Evolutionary conservation across 2,329 filamentous ascomycete species (phyloP), one percentile per base, ranked within the genome.

Genomic region (Magnaporthiopsis incrustans): DNA sequence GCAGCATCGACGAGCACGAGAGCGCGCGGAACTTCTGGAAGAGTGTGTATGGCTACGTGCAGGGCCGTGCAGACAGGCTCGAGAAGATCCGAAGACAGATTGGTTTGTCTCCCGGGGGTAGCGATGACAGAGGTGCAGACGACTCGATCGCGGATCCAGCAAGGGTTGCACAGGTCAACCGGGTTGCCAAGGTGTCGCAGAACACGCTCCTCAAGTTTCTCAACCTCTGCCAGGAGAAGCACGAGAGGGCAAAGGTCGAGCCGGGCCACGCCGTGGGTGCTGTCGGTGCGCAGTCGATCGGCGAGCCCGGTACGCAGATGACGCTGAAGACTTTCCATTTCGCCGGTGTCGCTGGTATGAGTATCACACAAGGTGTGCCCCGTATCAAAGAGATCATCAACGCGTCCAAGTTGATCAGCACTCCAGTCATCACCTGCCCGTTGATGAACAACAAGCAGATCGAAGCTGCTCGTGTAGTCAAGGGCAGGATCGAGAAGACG

Each of bases 301-400:
- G 95, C 77, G 95, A 99, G 73, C 95, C 95, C 0, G 95, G 95
- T 74, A 99, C 95, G 0, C 95, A 99, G 77, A 99, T 99, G 95
- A 99, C 95, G 1, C 79, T 99, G 68, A 98, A 98, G 79, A 98
- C 95, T 73, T 98, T 98, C 86, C 95, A 98, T 89, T 99, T 99
- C 81, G 95, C 95, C 73, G 95, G 95, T 90, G 95, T 99, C 68
- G 95, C 95, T 58, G 94, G 94, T 75, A 98, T 99, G 95, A 97
- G 92, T 83, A 97, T 99, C 73, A 99, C 95, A 0, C 92, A 97
- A 73, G 95, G 95, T 90, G 95, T 99, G 8, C 95, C 95, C 1
- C 94, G 95, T 88, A 99, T 99, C 81, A 99, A 99, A 79, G 95
- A 99, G 82, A 99, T 99, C 69, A 99, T 99, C 86, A 99, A 99